phyloP scores from a whole-genome alignment of 805 yeast genomes.

The Metschnikowia reukaufii region DNA sequence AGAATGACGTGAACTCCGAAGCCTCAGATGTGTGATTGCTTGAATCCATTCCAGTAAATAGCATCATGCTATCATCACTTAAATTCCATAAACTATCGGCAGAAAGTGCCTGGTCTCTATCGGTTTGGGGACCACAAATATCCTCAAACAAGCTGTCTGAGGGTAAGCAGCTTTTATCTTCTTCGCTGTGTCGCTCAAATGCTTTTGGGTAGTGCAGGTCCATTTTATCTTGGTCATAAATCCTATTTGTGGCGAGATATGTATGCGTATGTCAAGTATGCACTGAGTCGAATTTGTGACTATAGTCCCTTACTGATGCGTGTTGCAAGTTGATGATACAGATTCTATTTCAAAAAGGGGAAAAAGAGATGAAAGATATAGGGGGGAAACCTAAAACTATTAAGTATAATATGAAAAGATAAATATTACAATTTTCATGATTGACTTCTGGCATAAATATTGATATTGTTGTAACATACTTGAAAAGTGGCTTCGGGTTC shows the following conservation, averaged over 20 bases:
- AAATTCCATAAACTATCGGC: slow-evolving; percentile 8
- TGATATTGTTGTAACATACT: slow-evolving; percentile 3
- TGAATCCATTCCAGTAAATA: slow-evolving; percentile 5
- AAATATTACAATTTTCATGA: background rate
- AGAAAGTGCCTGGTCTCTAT: slow-evolving; percentile 1
- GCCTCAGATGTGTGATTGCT: slow-evolving; percentile 6
- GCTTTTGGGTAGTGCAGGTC: slow-evolving; percentile 1
- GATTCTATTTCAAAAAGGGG: background rate
- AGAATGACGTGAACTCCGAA: slow-evolving; percentile 7
- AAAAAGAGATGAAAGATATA: background rate
- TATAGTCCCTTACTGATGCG: background rate
- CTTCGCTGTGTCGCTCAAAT: slow-evolving; percentile 3
- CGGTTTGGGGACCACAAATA: background rate
- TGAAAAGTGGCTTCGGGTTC: slow-evolving; percentile 3
- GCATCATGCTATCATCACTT: slow-evolving; percentile 7
- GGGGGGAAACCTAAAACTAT: no score
- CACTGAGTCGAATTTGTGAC: background rate
- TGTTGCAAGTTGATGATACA: background rate
- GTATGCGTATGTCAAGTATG: background rate
- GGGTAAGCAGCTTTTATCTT: background rate
- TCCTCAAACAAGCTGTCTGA: slow-evolving; percentile 5
- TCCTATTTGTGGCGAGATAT: background rate
- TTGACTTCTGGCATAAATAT: background rate
- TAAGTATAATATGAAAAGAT: background rate
- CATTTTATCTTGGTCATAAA: background rate